Evolutionary conservation across 2,329 filamentous ascomycete species (phyloP).

Genomic region (Pseudogymnoascus sp.): DNA sequence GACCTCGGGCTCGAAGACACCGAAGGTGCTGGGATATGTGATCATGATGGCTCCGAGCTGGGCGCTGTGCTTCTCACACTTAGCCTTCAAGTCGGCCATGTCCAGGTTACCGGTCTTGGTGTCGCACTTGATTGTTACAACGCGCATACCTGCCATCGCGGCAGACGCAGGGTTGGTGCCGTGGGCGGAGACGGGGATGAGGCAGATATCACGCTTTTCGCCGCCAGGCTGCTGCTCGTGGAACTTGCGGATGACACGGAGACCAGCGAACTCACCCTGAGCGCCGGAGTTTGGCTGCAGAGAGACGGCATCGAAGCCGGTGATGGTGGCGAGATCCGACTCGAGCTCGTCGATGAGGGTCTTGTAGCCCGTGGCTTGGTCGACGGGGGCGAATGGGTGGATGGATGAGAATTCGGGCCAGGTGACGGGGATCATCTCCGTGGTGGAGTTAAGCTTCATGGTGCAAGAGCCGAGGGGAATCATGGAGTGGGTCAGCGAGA

Average conservation of each 20-base stretch:
- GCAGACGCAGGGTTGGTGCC: conserved; percentile 94
- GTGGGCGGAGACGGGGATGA: conserved; percentile 92
- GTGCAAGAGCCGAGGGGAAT: conserved; percentile 95
- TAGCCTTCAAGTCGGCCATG: conserved; percentile 72
- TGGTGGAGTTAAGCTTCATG: conserved; percentile 94
- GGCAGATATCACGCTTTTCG: conserved; percentile 72
- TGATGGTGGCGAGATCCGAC: conserved; percentile 69
- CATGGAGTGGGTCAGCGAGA: conserved; percentile 94
- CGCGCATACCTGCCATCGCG: conserved; percentile 91
- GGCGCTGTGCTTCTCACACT: conserved; percentile 80
- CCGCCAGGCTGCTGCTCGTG: conserved; percentile 59
- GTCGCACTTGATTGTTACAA: conserved; percentile 88
- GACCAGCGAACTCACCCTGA: conserved; percentile 87
- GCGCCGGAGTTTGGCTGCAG: conserved; percentile 94
- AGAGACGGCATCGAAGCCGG: conserved; percentile 81
- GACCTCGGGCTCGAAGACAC: conserved; percentile 85
- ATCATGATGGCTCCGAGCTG: conserved; percentile 92
- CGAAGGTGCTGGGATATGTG: conserved; percentile 91
- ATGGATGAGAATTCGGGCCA: conserved; percentile 67
- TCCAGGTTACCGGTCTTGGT: conserved; percentile 81
- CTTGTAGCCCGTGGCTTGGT: conserved; percentile 59
- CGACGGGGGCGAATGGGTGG: conserved; percentile 67
- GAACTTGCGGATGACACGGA: conserved; percentile 80
- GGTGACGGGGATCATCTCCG: conserved; percentile 83
- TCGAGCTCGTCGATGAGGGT: conserved; percentile 66